A percentile compares a stretch with the other conserved stretches of the same genome.
These are phyloP conservation scores for Chrysopogon serrulatus DNA, from an alignment of 176 grass and related monocot genomes.

Conservation along the genomic window DNA sequence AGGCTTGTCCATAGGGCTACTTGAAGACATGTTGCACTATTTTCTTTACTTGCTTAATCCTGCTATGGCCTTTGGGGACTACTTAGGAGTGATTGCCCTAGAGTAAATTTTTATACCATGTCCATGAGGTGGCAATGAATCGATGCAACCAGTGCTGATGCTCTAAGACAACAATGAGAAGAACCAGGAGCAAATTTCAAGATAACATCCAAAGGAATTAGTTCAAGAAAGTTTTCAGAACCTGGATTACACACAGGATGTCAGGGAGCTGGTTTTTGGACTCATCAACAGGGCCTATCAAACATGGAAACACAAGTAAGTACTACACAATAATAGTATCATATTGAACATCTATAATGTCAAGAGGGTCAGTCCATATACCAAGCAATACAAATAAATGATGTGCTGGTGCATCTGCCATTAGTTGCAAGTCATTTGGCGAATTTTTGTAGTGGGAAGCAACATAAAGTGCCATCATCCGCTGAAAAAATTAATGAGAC, in stretches of 20 bases:
- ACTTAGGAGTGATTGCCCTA: neutral
- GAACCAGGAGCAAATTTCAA: neutral
- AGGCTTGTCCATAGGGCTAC: neutral
- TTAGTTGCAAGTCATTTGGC: constrained; percentile 98
- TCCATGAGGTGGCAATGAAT: neutral
- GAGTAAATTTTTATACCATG: neutral
- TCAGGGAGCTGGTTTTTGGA: constrained; percentile 90
- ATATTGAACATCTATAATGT: neutral
- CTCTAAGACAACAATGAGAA: neutral
- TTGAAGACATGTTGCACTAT: neutral
- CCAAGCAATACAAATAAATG: constrained; percentile 97
- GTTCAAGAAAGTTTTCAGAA: constrained; percentile 25
- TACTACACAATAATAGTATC: neutral
- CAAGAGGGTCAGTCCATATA: constrained; percentile 39
- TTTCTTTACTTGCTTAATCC: neutral
- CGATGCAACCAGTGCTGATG: neutral
- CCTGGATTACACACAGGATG: constrained; percentile 98
- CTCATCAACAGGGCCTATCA: constrained; percentile 79
- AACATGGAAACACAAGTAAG: constrained; percentile 11
- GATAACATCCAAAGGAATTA: neutral
- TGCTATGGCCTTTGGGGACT: neutral
- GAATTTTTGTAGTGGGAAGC: constrained; percentile 99
- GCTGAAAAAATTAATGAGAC: constrained; percentile 56
- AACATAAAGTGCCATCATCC: constrained; percentile 99
- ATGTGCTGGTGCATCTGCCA: constrained; percentile 97